A percentile compares a stretch with the other conserved stretches of the same genome.
Evolutionary conservation across 2,329 filamentous ascomycete species (phyloP).

Genomic region (Apiospora marii): DNA sequence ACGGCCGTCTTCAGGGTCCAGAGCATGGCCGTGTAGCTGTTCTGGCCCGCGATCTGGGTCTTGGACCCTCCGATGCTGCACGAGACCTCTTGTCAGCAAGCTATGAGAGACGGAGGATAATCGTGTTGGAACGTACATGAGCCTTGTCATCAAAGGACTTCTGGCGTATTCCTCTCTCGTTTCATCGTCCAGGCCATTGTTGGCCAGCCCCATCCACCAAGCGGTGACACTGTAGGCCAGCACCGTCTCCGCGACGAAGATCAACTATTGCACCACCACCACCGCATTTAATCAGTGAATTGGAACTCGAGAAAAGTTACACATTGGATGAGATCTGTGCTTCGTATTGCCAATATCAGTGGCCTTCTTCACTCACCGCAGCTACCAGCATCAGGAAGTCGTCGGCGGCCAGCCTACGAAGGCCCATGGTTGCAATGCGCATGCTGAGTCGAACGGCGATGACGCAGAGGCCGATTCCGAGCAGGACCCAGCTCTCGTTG

Average conservation of each 20-base stretch:
- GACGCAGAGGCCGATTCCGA: not conserved
- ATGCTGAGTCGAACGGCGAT: not conserved
- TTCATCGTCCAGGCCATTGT: slow-evolving; percentile 22
- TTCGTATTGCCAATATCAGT: not conserved
- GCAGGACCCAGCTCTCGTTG: slow-evolving; percentile 7
- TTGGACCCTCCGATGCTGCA: slow-evolving; percentile 28
- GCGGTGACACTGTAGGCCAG: slow-evolving; percentile 31
- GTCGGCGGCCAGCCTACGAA: slow-evolving; percentile 8
- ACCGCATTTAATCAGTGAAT: not conserved
- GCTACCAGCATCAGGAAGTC: slow-evolving; percentile 23
- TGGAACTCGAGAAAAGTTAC: too few relatives aligned
- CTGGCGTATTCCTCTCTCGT: slow-evolving; percentile 1
- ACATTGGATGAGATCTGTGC: not conserved
- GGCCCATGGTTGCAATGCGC: slow-evolving; percentile 10
- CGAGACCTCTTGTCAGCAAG: not conserved
- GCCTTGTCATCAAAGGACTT: not conserved
- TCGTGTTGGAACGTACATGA: slow-evolving; percentile 21
- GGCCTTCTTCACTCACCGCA: slow-evolving; percentile 16
- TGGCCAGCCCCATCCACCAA: slow-evolving; percentile 24
- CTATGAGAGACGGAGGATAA: not conserved
- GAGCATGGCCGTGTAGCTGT: slow-evolving; percentile 26
- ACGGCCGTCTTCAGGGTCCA: slow-evolving; percentile 30
- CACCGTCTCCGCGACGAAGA: slow-evolving; percentile 2
- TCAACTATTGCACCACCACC: not conserved
- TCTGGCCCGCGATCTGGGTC: slow-evolving; percentile 29